These are phyloP conservation scores for Magnolia kwangsiensis DNA, from an alignment of 164 flowering plant species.

Conservation along the genomic window DNA sequence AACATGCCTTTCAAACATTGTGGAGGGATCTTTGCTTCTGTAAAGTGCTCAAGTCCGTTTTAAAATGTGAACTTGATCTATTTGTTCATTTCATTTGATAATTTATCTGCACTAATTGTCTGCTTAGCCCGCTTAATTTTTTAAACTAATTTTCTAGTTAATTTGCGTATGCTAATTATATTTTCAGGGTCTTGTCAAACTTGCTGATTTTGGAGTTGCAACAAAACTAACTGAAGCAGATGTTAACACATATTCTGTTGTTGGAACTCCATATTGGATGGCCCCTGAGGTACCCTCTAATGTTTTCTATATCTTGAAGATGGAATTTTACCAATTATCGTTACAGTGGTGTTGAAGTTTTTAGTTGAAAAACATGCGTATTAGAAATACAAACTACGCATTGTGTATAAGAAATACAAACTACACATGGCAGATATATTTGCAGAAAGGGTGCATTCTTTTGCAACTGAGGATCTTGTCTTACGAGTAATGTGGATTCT, in stretches of 20 bases:
- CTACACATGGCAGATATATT: too few species aligned
- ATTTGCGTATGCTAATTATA: not conserved
- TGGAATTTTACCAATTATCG: too few species aligned
- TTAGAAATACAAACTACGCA: too few species aligned
- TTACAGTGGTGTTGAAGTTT: too few species aligned
- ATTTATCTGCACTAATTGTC: not conserved
- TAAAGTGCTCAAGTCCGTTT: not conserved
- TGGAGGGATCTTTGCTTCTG: not conserved
- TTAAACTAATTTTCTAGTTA: not conserved
- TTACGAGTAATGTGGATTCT: too few species aligned
- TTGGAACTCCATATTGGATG: conserved; percentile 99
- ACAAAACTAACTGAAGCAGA: conserved; percentile 98
- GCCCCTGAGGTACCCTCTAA: conserved; percentile 87
- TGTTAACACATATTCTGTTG: conserved; percentile 95
- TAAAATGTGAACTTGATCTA: not conserved
- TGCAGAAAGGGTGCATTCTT: too few species aligned
- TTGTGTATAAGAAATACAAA: too few species aligned
- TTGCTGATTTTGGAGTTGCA: conserved; percentile 99
- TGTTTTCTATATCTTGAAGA: too few species aligned
- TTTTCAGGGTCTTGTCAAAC: conserved; percentile 94
- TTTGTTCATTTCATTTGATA: not conserved
- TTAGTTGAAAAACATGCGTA: too few species aligned
- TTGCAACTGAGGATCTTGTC: too few species aligned
- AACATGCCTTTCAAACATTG: not conserved
- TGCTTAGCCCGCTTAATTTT: not conserved